Base-by-base conservation (phyloP, 176 grass and related monocot species). In the Dendrocalamus sinicus region DNA sequence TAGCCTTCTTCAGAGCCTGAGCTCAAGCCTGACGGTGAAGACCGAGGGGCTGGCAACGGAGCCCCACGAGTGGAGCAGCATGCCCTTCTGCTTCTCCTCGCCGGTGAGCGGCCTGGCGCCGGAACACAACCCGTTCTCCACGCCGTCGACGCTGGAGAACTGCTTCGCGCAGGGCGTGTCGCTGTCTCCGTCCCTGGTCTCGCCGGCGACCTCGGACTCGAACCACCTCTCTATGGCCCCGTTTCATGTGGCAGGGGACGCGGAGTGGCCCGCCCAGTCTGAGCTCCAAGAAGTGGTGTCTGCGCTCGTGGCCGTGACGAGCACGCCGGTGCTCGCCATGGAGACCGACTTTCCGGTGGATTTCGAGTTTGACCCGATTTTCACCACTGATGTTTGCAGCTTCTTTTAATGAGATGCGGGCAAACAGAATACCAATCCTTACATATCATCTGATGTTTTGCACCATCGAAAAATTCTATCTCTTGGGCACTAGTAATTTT, bases 161-260 rank as follows among this genome's bases (percentile, higher is more conserved):
- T 70, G 80, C 1, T 70, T 83, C 52, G 53, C 1, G 20, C 62
- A 51, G 23, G 58, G 69, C 51, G 45, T 67, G 74, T 83, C 73
- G 5, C 5, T 70, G 62, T 82, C 84, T 43, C 73, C 86, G 63
- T 84, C 91, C 4, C 76, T 92, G 1, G 68, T 73, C 62, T 93
- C 88, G 10, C 89, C 89, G 12, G 81, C 87, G 23, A 96, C 89
- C 47, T 93, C 91, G 46, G 91, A 83, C 54, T 91, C 89, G 11
- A 91, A 88, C 77, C 47, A 75, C 58, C 5, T 40, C 77, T 65
- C 45, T 22, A 23, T 65, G 1, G 51, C 40, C 26, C 74, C 81
- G 66, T 88, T 86, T 63, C 54, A 46, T 0, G 9, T 19, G 23
- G 43, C 24, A 51, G 72, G 81, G 32, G 75, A 83, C 59, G 82